A percentile compares a stretch with the other conserved stretches of the same genome.
These are phyloP conservation scores for Aureobasidium sp. DNA, from an alignment of 2,329 filamentous ascomycete genomes.

Conservation along the genomic window DNA sequence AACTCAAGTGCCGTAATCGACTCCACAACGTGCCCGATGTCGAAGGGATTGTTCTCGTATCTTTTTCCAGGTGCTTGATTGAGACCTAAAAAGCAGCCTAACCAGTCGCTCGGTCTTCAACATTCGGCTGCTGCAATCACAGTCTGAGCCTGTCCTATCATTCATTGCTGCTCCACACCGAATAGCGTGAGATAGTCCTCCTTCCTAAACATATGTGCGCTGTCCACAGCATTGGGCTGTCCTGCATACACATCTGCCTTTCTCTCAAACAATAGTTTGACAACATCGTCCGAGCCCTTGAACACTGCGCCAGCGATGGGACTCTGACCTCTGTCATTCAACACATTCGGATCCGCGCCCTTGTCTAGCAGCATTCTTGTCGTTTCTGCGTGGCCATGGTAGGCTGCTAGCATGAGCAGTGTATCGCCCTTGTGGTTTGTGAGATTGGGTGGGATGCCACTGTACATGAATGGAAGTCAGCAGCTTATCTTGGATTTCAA, in stretches of 20 bases:
- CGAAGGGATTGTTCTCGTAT: background rate
- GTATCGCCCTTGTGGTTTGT: slow-evolving; percentile 69
- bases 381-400: slow-evolving; percentile 58
- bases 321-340: slow-evolving; percentile 64
- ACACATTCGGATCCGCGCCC: slow-evolving; percentile 59
- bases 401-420: slow-evolving; percentile 67
- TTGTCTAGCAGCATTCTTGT: slow-evolving; percentile 54
- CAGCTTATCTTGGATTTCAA: background rate
- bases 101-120: background rate
- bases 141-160: background rate
- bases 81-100: background rate
- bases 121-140: background rate
- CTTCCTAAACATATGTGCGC: slow-evolving; percentile 42
- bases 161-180: slow-evolving; percentile 25
- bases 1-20: background rate
- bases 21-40: background rate
- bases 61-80: background rate
- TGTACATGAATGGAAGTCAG: background rate
- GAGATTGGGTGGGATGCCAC: slow-evolving; percentile 60
- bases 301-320: slow-evolving; percentile 66
- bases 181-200: slow-evolving; percentile 30
- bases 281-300: slow-evolving; percentile 60
- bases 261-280: slow-evolving; percentile 45
- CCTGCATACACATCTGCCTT: slow-evolving; percentile 37
- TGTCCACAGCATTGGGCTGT: slow-evolving; percentile 41